A percentile compares a stretch with the other conserved stretches of the same genome.
These are phyloP conservation scores for Hypoxylon sp. DNA, from an alignment of 2,329 filamentous ascomycete species.

Conservation along the genomic window DNA sequence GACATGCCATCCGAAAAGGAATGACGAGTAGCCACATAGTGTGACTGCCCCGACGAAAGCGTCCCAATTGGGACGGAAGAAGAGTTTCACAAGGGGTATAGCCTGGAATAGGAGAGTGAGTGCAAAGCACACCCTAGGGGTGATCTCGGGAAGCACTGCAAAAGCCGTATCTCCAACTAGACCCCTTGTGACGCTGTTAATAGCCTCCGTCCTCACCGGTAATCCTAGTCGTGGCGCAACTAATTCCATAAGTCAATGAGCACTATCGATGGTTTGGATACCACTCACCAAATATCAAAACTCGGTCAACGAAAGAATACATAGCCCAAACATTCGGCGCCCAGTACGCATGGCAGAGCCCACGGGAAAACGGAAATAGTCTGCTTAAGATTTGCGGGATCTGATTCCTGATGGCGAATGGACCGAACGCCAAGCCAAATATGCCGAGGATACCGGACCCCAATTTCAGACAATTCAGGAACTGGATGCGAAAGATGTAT, in stretches of 20 bases:
- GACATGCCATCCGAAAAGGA: conserved; percentile 98
- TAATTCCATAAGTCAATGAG: conserved; percentile 59
- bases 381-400: conserved; percentile 86
- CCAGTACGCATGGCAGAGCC: conserved; percentile 98
- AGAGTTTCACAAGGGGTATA: conserved; percentile 85
- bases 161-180: conserved; percentile 95
- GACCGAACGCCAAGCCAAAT: conserved; percentile 87
- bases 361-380: conserved; percentile 93
- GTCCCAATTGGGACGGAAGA: conserved; percentile 85
- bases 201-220: conserved; percentile 77
- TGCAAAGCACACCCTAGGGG: conserved; percentile 82
- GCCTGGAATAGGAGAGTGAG: conserved; percentile 87
- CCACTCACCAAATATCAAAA: conserved; percentile 83
- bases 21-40: conserved; percentile 94
- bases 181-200: conserved; percentile 92
- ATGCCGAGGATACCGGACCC: conserved; percentile 79
- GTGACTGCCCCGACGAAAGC: conserved; percentile 91
- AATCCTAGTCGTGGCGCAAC: conserved; percentile 87
- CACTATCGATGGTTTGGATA: neutral
- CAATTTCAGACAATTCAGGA: conserved; percentile 87
- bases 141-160: conserved; percentile 90
- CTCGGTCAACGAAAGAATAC: conserved; percentile 90
- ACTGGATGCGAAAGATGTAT: conserved; percentile 81
- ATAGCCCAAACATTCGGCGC: conserved; percentile 97
- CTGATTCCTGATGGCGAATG: conserved; percentile 86